Base-by-base conservation (phyloP, 495 filamentous ascomycete species). In the Venustampulla echinocandica region DNA sequence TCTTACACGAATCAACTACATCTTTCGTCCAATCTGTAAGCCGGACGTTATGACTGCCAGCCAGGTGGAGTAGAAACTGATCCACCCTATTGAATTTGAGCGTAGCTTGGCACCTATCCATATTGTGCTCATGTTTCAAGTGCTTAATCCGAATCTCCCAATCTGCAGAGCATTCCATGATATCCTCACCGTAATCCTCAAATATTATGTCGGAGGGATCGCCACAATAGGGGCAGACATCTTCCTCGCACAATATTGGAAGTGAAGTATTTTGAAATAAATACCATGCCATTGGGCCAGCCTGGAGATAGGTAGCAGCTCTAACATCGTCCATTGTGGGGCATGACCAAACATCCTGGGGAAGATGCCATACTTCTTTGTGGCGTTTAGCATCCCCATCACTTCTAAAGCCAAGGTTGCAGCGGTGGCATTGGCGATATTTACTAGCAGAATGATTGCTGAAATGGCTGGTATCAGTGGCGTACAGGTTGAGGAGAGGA, bases 81-180 rank as follows among this genome's bases (percentile, higher is more conserved):
- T 20, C 17, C 10, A 17, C n/a, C 10, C 24, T 32, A 11, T 24
- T 10, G 7, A 20, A 45, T 11, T 18, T 45, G 10, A 9, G 35
- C 1, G 19, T 2, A 13, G 27, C 5, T 14, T 33, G n/a, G n/a
- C 42, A 45, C 14, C 28, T 22, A 34, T 21, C 38, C 6, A 45
- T 33, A 20, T 22, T 15, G 22, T 45, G 42, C 9, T 36, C 10
- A 9, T n/a, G 3, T 33, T 21, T 11, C 10, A 45, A 28, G 20
- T 45, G 42, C n/a, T n/a, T n/a, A 45, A 18, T 9, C 10, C 25
- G 42, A 36, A 45, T 17, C 13, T 45, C 42, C 42, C 27, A 45
- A 19, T 34, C 28, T 14, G 27, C 23, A n/a, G n/a, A n/a, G n/a
- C n/a, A n/a, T n/a, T n/a, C n/a, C n/a, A n/a, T n/a, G n/a, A n/a